Evolutionary conservation across 2,329 filamentous ascomycete genomes (phyloP).

Genomic region (Chaetomiaceae sp.): DNA sequence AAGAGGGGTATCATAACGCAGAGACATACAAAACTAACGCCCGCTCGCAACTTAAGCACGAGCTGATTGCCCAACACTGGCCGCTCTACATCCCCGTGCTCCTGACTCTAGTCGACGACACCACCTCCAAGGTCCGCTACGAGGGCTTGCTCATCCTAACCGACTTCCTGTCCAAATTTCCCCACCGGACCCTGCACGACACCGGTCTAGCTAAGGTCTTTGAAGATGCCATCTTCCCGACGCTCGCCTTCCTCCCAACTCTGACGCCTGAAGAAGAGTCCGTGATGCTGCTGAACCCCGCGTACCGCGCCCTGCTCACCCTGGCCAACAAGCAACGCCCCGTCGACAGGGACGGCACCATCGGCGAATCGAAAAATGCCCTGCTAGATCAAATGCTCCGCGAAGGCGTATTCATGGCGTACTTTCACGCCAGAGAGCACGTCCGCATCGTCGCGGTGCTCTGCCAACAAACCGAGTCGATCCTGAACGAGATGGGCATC

Average conservation of each 20-base stretch:
- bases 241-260: slow-evolving; percentile 68
- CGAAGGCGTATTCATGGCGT: slow-evolving; percentile 49
- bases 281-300: slow-evolving; percentile 52
- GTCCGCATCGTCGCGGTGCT: slow-evolving; percentile 51
- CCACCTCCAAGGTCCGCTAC: slow-evolving; percentile 44
- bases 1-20: slow-evolving; percentile 9
- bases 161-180: slow-evolving; percentile 50
- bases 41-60: slow-evolving; percentile 28
- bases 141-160: slow-evolving; percentile 50
- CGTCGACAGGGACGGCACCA: slow-evolving; percentile 7
- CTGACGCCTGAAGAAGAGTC: slow-evolving; percentile 71
- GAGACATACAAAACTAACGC: slow-evolving; percentile 2
- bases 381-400: slow-evolving; percentile 51
- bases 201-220: slow-evolving; percentile 65
- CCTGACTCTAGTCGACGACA: slow-evolving; percentile 62
- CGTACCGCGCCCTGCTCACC: slow-evolving; percentile 60
- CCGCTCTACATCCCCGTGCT: slow-evolving; percentile 63
- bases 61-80: slow-evolving; percentile 53
- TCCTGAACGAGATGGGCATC: slow-evolving; percentile 55
- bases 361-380: slow-evolving; percentile 18
- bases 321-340: slow-evolving; percentile 42
- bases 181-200: slow-evolving; percentile 45
- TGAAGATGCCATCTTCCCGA: slow-evolving; percentile 62
- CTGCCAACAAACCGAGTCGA: slow-evolving; percentile 40
- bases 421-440: slow-evolving; percentile 54